phyloP scores from a whole-genome alignment of 2,329 filamentous ascomycete species.

The Aspergillus sclerotialis region DNA sequence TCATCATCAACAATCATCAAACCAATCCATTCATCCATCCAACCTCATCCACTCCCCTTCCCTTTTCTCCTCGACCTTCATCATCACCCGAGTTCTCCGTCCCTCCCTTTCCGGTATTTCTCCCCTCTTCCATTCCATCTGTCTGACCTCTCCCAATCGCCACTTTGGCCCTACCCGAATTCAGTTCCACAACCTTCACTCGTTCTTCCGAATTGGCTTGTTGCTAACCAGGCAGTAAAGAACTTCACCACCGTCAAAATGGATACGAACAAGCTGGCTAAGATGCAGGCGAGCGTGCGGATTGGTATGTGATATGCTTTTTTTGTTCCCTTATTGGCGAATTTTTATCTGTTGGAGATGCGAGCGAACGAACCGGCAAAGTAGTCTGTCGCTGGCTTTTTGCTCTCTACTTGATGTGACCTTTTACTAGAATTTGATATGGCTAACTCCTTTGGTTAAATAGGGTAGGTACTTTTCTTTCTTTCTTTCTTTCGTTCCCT shows the following conservation, averaged over 20 bases:
- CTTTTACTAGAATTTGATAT: background rate
- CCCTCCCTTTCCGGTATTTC: background rate
- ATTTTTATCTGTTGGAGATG: background rate
- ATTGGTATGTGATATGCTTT: slow-evolving; percentile 55
- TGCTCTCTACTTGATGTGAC: background rate
- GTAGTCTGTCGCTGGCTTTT: too few relatives aligned
- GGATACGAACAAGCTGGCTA: slow-evolving; percentile 61
- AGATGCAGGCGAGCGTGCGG: slow-evolving; percentile 59
- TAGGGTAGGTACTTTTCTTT: slow-evolving; percentile 8
- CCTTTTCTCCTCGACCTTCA: background rate
- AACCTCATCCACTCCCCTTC: too few relatives aligned
- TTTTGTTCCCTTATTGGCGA: slow-evolving; percentile 4
- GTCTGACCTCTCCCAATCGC: background rate
- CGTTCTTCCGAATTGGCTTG: slow-evolving; percentile 8
- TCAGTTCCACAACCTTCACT: slow-evolving; percentile 7
- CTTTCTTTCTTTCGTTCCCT: background rate
- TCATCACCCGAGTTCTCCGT: too few relatives aligned
- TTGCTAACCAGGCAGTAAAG: slow-evolving; percentile 1
- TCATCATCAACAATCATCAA: too few relatives aligned
- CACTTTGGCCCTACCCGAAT: slow-evolving; percentile 4
- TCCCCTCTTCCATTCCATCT: background rate
- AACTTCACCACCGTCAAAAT: slow-evolving; percentile 40
- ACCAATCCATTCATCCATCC: too few relatives aligned
- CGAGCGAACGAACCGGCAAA: too few relatives aligned
- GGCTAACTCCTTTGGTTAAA: slow-evolving; percentile 3